phyloP scores from a whole-genome alignment of 768 basidiomycete species.

The Hericium rajendrae region DNA sequence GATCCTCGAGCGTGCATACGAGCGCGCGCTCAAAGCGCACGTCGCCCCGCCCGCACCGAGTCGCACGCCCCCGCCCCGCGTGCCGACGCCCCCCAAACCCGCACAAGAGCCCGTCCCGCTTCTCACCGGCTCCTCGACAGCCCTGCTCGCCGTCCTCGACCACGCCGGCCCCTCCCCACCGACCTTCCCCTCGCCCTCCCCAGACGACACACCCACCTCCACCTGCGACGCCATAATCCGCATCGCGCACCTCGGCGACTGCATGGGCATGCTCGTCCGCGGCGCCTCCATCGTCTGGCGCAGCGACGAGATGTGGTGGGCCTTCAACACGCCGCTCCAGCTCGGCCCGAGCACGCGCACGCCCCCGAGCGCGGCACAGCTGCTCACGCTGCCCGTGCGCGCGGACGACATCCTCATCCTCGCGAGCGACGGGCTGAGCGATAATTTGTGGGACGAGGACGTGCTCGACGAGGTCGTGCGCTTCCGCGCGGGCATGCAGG shows the following conservation, averaged over 20 bases:
- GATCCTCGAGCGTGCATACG: slow-evolving; percentile 63
- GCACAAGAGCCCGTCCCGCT: slow-evolving; percentile 26
- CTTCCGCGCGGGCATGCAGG: slow-evolving; percentile 33
- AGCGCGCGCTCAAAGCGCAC: slow-evolving; percentile 54
- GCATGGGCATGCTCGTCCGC: slow-evolving; percentile 80
- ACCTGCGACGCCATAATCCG: slow-evolving; percentile 52
- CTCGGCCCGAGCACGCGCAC: slow-evolving; percentile 55
- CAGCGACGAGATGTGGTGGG: slow-evolving; percentile 91
- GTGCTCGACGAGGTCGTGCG: slow-evolving; percentile 71
- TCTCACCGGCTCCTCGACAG: slow-evolving; percentile 56
- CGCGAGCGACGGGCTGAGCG: slow-evolving; percentile 72
- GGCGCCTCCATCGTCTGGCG: slow-evolving; percentile 75
- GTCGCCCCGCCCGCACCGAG: slow-evolving; percentile 24
- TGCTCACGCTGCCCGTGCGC: slow-evolving; percentile 59
- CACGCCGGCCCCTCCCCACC: slow-evolving; percentile 8
- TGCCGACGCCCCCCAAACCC: slow-evolving; percentile 4
- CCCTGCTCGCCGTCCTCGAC: slow-evolving; percentile 55
- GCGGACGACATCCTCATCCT: slow-evolving; percentile 73
- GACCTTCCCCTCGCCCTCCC: slow-evolving; percentile 10
- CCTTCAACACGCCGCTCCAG: slow-evolving; percentile 58
- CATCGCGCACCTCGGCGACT: slow-evolving; percentile 82
- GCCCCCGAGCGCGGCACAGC: slow-evolving; percentile 57
- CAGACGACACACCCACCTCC: slow-evolving; percentile 4
- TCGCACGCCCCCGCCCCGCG: not conserved
- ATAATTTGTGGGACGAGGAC: slow-evolving; percentile 86